phyloP scores from a whole-genome alignment of 768 basidiomycete species.

The Agrocybe chaxingu region DNA sequence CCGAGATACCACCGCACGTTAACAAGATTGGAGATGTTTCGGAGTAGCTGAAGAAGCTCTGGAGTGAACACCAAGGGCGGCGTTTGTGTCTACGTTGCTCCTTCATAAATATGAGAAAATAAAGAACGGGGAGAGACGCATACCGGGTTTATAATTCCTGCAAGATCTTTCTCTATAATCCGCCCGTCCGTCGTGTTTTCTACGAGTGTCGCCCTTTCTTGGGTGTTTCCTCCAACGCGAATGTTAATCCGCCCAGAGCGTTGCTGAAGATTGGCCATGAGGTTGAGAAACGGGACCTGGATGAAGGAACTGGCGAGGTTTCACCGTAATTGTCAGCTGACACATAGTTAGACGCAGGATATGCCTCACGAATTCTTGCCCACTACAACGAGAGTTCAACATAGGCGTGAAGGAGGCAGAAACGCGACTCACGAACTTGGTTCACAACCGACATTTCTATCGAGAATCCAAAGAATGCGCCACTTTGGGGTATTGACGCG shows the following conservation, averaged over 20 bases:
- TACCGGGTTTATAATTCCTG: constrained; percentile 36
- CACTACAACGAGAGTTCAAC: constrained; percentile 26
- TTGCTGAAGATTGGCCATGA: constrained; percentile 67
- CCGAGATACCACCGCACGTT: constrained; percentile 67
- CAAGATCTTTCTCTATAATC: constrained; percentile 47
- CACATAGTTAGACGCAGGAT: not conserved
- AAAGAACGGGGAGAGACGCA: constrained; percentile 4
- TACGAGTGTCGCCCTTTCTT: constrained; percentile 60
- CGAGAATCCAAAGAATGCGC: constrained; percentile 52
- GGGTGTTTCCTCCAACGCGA: constrained; percentile 81
- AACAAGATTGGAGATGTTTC: constrained; percentile 57
- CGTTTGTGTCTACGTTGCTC: constrained; percentile 51
- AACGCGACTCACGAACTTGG: constrained; percentile 44
- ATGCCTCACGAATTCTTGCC: constrained; percentile 43
- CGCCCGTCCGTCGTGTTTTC: constrained; percentile 43
- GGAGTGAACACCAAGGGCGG: constrained; percentile 62
- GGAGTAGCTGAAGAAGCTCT: constrained; percentile 65
- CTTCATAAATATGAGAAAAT: not conserved
- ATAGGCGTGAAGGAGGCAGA: not conserved
- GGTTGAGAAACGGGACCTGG: constrained; percentile 71
- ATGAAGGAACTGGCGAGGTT: constrained; percentile 34
- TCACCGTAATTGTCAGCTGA: constrained; percentile 18
- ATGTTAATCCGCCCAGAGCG: constrained; percentile 60
- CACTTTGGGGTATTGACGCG: constrained; percentile 34
- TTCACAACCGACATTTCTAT: constrained; percentile 63